Conservation (phyloP, 2,329 filamentous ascomycete genomes). For the Diaporthe vaccinii region DNA sequence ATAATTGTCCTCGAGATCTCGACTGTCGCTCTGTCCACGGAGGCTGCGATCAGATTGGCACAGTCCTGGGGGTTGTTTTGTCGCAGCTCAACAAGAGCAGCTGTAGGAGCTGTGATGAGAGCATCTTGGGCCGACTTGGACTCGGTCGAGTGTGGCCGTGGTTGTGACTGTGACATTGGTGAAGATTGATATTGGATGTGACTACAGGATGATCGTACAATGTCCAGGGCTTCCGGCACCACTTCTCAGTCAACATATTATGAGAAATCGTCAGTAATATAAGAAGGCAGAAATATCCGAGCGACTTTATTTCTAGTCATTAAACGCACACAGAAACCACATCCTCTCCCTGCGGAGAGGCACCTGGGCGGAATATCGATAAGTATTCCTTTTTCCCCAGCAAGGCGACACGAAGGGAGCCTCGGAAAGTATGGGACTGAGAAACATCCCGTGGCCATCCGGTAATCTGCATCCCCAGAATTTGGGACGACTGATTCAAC, state of each 20-base stretch:
- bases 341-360: background rate
- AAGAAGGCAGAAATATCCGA: background rate
- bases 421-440: background rate
- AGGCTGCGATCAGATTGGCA: constrained; percentile 8
- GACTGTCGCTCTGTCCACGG: constrained; percentile 5
- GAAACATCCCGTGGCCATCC: background rate
- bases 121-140: constrained; percentile 8
- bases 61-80: constrained; percentile 17
- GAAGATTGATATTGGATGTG: background rate
- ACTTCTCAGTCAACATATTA: background rate
- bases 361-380: background rate
- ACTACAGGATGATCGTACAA: background rate
- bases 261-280: background rate
- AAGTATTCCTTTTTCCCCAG: background rate
- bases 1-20: constrained; percentile 10
- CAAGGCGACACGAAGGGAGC: background rate
- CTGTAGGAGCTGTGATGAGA: constrained; percentile 7
- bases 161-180: constrained; percentile 7
- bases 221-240: background rate
- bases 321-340: background rate
- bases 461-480: background rate
- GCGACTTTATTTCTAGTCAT: background rate
- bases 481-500: constrained; percentile 1
- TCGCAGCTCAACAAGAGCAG: constrained; percentile 1
- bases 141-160: background rate